Base-by-base conservation (phyloP, 345 rosid species). In the Ceriops tagal region DNA sequence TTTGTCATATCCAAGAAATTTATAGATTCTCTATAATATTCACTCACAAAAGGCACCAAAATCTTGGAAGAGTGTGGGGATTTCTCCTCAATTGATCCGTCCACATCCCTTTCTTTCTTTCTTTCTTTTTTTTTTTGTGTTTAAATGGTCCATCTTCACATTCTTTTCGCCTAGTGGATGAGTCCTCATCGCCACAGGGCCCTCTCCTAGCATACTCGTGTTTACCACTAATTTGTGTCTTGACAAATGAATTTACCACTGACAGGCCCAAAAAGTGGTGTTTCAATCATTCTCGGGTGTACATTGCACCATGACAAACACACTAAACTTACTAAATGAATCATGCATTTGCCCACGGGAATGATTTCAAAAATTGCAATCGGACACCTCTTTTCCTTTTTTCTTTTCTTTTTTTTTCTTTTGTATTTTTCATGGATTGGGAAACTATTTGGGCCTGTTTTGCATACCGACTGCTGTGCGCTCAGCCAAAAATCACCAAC, bases 41-140 rank as follows among this genome's bases (percentile, higher is more conserved):
- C 66, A 68, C 73, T 49, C 75, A 66, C 69, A 37, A 70, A 55
- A 24, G 72, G 43, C 22, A 51, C 49, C 82, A 53, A 60, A 68
- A 31, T 19, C 32, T 49, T 58, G 16, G 3, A 30, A 10, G 53
- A 34, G 34, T 58, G 10, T 61, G 16, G 43, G 19, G 58, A 24
- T 57, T 67, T 67, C 8, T 43, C 15, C 22, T 22, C 18, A 49
- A 53, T 20, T 53, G 58, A 61, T 49, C 1, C 2, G 21, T 49
- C 21, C 49, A 9, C 43, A 58, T 68, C 21, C 51, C 47, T 58
- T 20, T 47, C 59, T 64, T 0, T 0, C 5, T 52, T 52, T 52
- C n/a, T 52, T 52, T 19, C 19, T 51, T 20, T 24, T 24, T 24
- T 24, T 0, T 24, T 24, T 1, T 24, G 26, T 24, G 26, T 24